Evolutionary conservation across 306 rosid genomes (phyloP).

Genomic region (Prunus mume): DNA sequence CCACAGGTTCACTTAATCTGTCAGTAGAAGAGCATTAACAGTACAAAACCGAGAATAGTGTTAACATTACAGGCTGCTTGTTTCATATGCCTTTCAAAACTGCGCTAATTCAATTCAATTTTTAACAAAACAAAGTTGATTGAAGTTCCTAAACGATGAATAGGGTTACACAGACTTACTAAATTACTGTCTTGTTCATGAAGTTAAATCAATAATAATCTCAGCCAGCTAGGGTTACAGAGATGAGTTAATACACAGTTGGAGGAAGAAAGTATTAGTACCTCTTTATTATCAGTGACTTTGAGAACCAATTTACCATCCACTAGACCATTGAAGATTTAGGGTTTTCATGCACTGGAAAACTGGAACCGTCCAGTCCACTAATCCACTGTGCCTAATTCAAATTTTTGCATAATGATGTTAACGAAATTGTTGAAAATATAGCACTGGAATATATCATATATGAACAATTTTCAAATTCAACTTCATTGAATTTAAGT

Average conservation of each 20-base stretch:
- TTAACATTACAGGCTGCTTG: too few relatives aligned
- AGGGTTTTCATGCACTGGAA: neutral
- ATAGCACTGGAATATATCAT: too few relatives aligned
- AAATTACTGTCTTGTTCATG: too few relatives aligned
- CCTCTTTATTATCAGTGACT: slow-evolving; percentile 73
- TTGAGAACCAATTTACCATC: slow-evolving; percentile 57
- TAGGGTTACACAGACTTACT: neutral
- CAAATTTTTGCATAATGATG: too few relatives aligned
- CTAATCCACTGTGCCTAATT: too few relatives aligned
- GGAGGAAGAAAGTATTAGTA: slow-evolving; percentile 3
- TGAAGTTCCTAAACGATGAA: neutral
- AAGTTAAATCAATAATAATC: neutral
- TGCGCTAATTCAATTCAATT: neutral
- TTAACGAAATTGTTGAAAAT: too few relatives aligned
- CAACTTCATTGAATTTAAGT: too few relatives aligned
- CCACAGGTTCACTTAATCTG: too few relatives aligned
- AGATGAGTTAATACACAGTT: neutral
- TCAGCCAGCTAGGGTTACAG: neutral
- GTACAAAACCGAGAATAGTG: too few relatives aligned
- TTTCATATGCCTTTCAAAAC: too few relatives aligned
- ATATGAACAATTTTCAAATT: too few relatives aligned
- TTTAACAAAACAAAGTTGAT: neutral
- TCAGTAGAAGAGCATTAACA: too few relatives aligned
- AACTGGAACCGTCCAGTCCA: neutral
- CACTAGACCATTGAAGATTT: neutral